Evolutionary conservation across 1,139 yeast genomes (phyloP).

Genomic region (Debaryomycetaceae sp.): DNA sequence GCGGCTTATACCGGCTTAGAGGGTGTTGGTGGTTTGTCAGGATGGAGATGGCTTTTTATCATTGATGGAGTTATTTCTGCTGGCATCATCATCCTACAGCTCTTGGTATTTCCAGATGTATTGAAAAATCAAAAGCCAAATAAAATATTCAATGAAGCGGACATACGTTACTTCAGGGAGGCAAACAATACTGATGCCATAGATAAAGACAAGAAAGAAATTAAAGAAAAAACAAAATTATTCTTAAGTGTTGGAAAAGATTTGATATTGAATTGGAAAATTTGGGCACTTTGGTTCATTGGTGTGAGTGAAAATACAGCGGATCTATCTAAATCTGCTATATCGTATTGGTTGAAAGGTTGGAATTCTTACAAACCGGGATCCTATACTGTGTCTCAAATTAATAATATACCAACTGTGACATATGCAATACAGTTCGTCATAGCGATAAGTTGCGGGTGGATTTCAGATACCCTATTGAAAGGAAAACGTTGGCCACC

Average conservation of each 20-base stretch:
- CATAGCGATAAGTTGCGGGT: slow-evolving; percentile 13
- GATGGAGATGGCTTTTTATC: slow-evolving; percentile 14
- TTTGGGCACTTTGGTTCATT: slow-evolving; percentile 13
- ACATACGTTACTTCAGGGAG: slow-evolving; percentile 8
- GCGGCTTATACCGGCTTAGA: slow-evolving; percentile 10
- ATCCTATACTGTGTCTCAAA: slow-evolving; percentile 20
- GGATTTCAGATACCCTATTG: slow-evolving; percentile 12
- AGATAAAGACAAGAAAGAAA: too few species aligned
- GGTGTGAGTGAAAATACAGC: slow-evolving; percentile 12
- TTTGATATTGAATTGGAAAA: slow-evolving; percentile 9
- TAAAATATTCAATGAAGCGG: slow-evolving; percentile 13
- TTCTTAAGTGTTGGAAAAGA: slow-evolving; percentile 3
- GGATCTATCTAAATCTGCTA: slow-evolving; percentile 4
- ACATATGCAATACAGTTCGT: slow-evolving; percentile 24
- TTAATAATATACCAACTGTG: slow-evolving; percentile 30
- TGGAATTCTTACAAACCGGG: slow-evolving; percentile 14
- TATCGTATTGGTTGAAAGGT: slow-evolving; percentile 13
- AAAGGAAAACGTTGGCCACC: slow-evolving; percentile 16
- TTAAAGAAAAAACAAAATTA: slow-evolving; percentile 3
- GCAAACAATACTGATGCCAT: too few species aligned
- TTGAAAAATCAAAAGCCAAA: slow-evolving; percentile 7
- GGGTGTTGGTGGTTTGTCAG: slow-evolving; percentile 10
- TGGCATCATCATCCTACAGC: slow-evolving; percentile 16
- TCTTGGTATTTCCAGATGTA: slow-evolving; percentile 21
- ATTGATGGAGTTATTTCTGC: slow-evolving; percentile 13